phyloP scores from a whole-genome alignment of 164 flowering plant genomes.

The Euptelea pleiosperma region DNA sequence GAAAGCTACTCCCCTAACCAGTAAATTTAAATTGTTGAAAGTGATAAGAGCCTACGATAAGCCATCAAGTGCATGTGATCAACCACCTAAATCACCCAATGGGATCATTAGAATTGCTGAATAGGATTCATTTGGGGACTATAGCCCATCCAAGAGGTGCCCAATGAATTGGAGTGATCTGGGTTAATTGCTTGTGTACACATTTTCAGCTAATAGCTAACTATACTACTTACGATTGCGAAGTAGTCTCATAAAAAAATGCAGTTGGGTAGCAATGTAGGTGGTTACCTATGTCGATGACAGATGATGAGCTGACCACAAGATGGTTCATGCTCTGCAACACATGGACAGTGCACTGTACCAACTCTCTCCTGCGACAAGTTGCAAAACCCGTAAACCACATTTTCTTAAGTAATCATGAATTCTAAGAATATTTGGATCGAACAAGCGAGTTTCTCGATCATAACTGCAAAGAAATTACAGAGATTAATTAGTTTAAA shows the following conservation, averaged over 20 bases:
- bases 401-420: conserved; percentile 5
- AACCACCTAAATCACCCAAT: no score
- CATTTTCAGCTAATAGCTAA: background rate
- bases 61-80: no score
- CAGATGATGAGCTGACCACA: background rate
- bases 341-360: background rate
- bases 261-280: background rate
- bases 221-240: background rate
- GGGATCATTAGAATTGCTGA: no score
- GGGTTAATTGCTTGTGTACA: background rate
- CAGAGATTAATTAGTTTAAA: background rate
- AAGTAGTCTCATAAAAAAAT: background rate
- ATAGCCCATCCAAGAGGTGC: no score
- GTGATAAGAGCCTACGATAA: no score
- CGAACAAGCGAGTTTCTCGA: no score
- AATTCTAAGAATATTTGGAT: no score
- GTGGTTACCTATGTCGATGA: background rate
- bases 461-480: background rate
- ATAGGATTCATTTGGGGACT: no score
- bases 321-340: background rate
- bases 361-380: conserved; percentile 1
- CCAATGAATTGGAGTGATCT: no score
- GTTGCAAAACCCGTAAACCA: conserved; percentile 3
- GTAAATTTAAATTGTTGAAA: no score
- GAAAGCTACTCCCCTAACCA: no score